phyloP scores from a whole-genome alignment of 2,329 filamentous ascomycete species.

The Aspergillus vadensis region DNA sequence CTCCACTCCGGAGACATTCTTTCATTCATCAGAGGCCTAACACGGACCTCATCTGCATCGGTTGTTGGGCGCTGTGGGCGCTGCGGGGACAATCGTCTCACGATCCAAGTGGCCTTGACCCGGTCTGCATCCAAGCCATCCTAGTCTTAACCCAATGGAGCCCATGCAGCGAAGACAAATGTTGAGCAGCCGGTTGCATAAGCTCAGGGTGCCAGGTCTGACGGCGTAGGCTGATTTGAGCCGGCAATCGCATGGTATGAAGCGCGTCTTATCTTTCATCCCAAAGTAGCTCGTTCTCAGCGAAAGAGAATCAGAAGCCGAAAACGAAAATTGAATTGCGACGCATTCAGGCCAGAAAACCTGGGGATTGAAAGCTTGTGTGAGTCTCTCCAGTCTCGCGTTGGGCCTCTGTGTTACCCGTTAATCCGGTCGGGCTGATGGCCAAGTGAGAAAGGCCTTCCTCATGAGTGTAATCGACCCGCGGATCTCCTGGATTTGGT shows the following conservation, averaged over 20 bases:
- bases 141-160: neutral
- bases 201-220: conserved; percentile 13
- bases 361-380: neutral
- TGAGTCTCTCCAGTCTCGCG: neutral
- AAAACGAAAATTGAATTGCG: neutral
- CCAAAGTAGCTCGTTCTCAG: neutral
- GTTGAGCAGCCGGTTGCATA: conserved; percentile 23
- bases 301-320: neutral
- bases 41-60: conserved; percentile 11
- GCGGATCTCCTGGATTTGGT: conserved; percentile 14
- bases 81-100: conserved; percentile 8
- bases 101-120: conserved; percentile 6
- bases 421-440: conserved; percentile 21
- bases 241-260: neutral
- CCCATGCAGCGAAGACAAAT: conserved; percentile 16
- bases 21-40: conserved; percentile 3
- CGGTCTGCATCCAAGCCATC: conserved; percentile 8
- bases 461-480: conserved; percentile 11
- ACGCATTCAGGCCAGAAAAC: neutral
- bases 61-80: conserved; percentile 17
- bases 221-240: conserved; percentile 3
- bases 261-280: neutral
- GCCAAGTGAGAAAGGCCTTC: conserved; percentile 7
- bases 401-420: conserved; percentile 25
- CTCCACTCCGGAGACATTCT: conserved; percentile 1